A percentile compares a stretch with the other conserved stretches of the same genome.
Conservation (phyloP, 768 basidiomycete species). For the Pisolithus tinctorius region DNA sequence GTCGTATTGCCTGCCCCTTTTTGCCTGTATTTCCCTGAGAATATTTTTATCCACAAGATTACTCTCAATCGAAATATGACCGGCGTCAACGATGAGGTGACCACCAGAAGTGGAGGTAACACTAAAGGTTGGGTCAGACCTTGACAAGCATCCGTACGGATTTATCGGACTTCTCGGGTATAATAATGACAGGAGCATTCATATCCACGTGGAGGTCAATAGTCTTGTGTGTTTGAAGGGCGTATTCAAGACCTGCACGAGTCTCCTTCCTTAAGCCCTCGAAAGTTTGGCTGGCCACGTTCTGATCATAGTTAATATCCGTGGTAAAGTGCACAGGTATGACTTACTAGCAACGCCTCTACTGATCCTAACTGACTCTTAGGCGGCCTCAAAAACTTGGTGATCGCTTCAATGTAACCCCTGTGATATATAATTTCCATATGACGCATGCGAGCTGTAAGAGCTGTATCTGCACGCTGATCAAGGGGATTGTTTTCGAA, state of each 20-base stretch:
- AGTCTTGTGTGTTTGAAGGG: conserved; percentile 90
- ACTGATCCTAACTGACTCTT: conserved; percentile 94
- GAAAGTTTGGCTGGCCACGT: conserved; percentile 86
- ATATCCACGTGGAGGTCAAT: conserved; percentile 94
- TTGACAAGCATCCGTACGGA: conserved; percentile 10
- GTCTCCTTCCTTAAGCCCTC: conserved; percentile 94
- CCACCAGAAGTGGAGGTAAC: conserved; percentile 71
- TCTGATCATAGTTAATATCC: conserved; percentile 37
- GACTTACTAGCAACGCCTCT: conserved; percentile 76
- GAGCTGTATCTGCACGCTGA: conserved; percentile 82
- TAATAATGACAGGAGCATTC: conserved; percentile 94
- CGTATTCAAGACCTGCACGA: conserved; percentile 87
- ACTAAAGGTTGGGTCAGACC: conserved; percentile 33
- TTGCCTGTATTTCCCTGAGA: conserved; percentile 69
- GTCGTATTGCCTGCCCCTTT: conserved; percentile 76
- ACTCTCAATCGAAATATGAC: conserved; percentile 91
- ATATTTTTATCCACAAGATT: conserved; percentile 81
- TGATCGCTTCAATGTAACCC: conserved; percentile 89
- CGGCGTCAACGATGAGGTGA: conserved; percentile 90
- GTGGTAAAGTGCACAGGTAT: background rate
- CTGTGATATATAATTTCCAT: conserved; percentile 96
- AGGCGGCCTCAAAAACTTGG: conserved; percentile 89
- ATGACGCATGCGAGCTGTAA: conserved; percentile 86
- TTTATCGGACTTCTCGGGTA: conserved; percentile 76
- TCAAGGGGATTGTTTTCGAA: conserved; percentile 92